Conservation (phyloP, 1,284 basidiomycete species). For the Fomitopsis schrenkii region DNA sequence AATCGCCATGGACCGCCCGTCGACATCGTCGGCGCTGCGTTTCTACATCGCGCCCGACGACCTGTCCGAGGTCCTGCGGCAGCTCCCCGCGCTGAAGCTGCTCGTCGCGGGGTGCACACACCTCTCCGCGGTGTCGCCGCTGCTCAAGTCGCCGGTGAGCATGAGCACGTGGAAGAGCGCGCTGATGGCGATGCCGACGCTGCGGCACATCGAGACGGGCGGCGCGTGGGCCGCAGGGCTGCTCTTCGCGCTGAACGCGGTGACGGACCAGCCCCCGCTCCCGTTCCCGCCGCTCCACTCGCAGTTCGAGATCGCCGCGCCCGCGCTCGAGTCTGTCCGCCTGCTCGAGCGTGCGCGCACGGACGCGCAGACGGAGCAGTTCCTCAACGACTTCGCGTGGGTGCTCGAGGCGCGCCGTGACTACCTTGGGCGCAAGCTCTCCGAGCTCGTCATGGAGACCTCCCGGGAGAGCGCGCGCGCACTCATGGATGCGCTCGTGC, state of each 20-base stretch:
- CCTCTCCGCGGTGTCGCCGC: neutral
- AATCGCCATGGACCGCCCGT: neutral
- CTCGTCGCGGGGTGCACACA: neutral
- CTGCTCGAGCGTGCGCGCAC: neutral
- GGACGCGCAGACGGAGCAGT: neutral
- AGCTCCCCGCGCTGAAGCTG: neutral
- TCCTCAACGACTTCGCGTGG: neutral
- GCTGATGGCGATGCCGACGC: neutral
- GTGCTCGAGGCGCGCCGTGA: neutral
- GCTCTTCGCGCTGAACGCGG: neutral
- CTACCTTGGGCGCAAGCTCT: neutral
- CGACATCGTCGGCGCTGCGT: neutral
- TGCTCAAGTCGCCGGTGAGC: neutral
- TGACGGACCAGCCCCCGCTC: neutral
- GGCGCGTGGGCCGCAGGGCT: neutral
- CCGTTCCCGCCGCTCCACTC: neutral
- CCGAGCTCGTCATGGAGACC: neutral
- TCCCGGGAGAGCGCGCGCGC: neutral
- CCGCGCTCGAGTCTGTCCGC: neutral
- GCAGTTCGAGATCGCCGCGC: neutral
- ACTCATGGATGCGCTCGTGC: neutral
- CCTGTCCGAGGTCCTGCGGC: slow-evolving; percentile 1
- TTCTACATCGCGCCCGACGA: slow-evolving; percentile 3
- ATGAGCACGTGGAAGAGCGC: neutral
- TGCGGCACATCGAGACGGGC: neutral